Percentiles rank a stretch among this genome's conserved stretches.
phyloP scores from a whole-genome alignment of 108 stramenopile genomes.

The Cyclotella baltica region DNA sequence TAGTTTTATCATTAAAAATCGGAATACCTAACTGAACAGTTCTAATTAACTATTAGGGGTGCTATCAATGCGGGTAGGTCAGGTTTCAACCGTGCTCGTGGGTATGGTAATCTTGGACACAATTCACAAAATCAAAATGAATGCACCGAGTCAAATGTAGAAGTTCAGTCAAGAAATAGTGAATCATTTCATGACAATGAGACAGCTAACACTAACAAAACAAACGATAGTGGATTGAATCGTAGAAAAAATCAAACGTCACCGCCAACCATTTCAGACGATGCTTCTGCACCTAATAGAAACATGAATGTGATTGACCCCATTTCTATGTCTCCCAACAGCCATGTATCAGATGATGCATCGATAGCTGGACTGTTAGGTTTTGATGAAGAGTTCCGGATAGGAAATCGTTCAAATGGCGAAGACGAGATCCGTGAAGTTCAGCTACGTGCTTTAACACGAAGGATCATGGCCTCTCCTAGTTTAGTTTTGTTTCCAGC shows the following conservation, averaged over 20 bases:
- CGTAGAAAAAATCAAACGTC: constrained; percentile 5
- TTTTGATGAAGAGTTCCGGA: constrained; percentile 48
- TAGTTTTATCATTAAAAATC: background rate
- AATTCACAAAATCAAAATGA: background rate
- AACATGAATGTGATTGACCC: no score
- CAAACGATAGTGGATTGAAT: constrained; percentile 6
- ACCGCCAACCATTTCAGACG: background rate
- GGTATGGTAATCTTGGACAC: constrained; percentile 12
- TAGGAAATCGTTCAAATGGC: constrained; percentile 13
- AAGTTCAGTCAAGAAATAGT: background rate
- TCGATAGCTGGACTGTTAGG: constrained; percentile 49
- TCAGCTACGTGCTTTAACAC: constrained; percentile 76
- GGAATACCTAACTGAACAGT: background rate
- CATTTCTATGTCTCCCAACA: constrained; percentile 2
- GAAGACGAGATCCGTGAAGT: constrained; percentile 77
- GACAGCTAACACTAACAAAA: background rate
- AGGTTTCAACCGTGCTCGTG: constrained; percentile 41
- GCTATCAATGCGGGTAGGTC: constrained; percentile 45
- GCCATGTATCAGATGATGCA: constrained; percentile 18
- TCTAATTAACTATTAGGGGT: constrained; percentile 7
- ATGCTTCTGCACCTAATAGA: background rate
- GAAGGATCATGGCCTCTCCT: constrained; percentile 73
- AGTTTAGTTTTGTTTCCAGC: constrained; percentile 82
- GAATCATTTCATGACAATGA: background rate
- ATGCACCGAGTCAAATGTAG: background rate